Percentiles rank a stretch among this genome's conserved stretches.
These are phyloP conservation scores for Acorus calamus DNA, from an alignment of 106 monocot genomes.

Conservation along the genomic window DNA sequence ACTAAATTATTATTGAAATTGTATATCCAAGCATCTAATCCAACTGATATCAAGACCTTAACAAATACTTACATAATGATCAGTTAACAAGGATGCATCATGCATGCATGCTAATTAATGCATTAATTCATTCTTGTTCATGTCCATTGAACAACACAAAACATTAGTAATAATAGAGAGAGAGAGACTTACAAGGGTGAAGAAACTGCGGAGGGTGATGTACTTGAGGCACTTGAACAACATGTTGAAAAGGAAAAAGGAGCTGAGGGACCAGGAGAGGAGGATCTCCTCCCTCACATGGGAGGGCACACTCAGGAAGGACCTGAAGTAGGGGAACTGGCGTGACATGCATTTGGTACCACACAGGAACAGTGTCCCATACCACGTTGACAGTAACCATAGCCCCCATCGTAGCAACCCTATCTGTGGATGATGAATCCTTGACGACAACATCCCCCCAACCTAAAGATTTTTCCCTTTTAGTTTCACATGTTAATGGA, in stretches of 20 bases:
- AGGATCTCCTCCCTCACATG: constrained; percentile 45
- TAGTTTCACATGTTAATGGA: too few species aligned
- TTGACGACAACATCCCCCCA: constrained; percentile 20
- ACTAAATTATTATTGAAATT: too few species aligned
- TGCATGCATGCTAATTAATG: too few species aligned
- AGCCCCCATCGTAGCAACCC: constrained; percentile 23
- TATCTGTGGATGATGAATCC: constrained; percentile 20
- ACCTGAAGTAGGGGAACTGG: constrained; percentile 48
- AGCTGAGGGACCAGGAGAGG: constrained; percentile 23
- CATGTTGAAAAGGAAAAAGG: constrained; percentile 17
- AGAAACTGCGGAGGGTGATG: constrained; percentile 20
- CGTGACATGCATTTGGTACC: constrained; percentile 36
- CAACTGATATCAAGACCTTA: too few species aligned
- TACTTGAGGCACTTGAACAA: constrained; percentile 29
- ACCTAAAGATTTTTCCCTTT: not conserved
- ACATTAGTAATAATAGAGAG: too few species aligned
- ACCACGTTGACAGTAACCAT: constrained; percentile 74
- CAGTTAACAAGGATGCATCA: too few species aligned
- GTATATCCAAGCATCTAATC: too few species aligned
- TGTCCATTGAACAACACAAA: too few species aligned
- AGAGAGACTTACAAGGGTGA: constrained; percentile 53
- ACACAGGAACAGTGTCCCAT: constrained; percentile 52
- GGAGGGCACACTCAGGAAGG: constrained; percentile 20
- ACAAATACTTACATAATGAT: too few species aligned
- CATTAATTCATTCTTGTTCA: too few species aligned